Conservation (phyloP, 2,329 filamentous ascomycete genomes). For the Gyromitra esculenta region DNA sequence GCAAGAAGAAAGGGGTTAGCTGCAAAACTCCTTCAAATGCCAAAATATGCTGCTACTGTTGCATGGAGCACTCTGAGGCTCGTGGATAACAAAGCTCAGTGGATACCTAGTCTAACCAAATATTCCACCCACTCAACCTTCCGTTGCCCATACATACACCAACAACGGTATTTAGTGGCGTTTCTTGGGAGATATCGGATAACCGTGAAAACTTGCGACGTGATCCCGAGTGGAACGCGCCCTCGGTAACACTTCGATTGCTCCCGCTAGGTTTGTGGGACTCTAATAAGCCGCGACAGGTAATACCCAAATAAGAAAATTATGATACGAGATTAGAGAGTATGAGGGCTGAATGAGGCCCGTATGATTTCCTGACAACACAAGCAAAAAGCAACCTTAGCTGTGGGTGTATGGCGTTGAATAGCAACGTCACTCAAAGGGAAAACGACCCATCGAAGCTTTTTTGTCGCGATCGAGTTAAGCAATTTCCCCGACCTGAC, state of each 20-base stretch:
- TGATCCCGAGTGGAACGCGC: constrained; percentile 36
- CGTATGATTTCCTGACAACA: constrained; percentile 39
- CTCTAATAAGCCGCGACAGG: constrained; percentile 1
- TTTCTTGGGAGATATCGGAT: constrained; percentile 30
- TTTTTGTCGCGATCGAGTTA: constrained; percentile 9
- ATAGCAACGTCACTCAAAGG: constrained; percentile 38
- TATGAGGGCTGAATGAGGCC: constrained; percentile 25
- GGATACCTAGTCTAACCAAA: constrained; percentile 45
- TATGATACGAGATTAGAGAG: constrained; percentile 31
- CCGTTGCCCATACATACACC: neutral
- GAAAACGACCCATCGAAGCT: constrained; percentile 29
- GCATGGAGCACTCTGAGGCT: constrained; percentile 31
- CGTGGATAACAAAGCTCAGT: constrained; percentile 31
- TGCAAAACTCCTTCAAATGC: constrained; percentile 33
- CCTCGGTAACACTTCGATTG: constrained; percentile 21
- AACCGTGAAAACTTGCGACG: constrained; percentile 28
- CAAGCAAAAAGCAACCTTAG: constrained; percentile 40
- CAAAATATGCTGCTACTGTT: constrained; percentile 6
- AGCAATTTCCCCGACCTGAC: constrained; percentile 22
- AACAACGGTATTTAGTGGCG: constrained; percentile 25
- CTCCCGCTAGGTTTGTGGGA: constrained; percentile 23
- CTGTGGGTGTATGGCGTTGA: constrained; percentile 26
- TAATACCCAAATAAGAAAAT: constrained; percentile 33
- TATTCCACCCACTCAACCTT: constrained; percentile 21
- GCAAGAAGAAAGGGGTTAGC: constrained; percentile 42